These are phyloP conservation scores for Trichoderma sp. DNA, from an alignment of 2,329 filamentous ascomycete genomes.

Conservation along the genomic window DNA sequence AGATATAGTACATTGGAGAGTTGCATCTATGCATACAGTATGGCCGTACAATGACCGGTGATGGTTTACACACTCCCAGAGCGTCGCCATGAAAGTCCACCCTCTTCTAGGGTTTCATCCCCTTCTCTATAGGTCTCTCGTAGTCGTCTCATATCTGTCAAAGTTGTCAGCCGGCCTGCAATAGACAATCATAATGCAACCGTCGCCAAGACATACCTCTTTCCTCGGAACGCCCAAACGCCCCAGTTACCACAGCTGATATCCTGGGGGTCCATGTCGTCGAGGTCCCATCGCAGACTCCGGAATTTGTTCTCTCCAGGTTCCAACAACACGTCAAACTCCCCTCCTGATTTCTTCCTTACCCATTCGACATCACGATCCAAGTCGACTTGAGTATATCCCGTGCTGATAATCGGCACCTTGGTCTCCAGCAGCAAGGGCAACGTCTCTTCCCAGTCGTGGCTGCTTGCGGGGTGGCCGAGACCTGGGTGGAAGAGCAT, in stretches of 20 bases:
- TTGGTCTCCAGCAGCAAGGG: conserved; percentile 92
- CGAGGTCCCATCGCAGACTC: conserved; percentile 93
- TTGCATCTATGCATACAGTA: conserved; percentile 1
- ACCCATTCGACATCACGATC: conserved; percentile 90
- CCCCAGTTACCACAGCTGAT: conserved; percentile 97
- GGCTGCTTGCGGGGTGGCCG: conserved; percentile 86
- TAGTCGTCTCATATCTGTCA: conserved; percentile 60
- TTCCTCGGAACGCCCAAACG: conserved; percentile 93
- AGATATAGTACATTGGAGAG: conserved; percentile 16
- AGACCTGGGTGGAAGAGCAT: conserved; percentile 95
- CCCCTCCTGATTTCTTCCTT: conserved; percentile 75
- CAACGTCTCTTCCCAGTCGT: conserved; percentile 91
- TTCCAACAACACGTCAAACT: conserved; percentile 88
- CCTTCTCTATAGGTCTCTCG: conserved; percentile 41
- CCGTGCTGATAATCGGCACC: conserved; percentile 87
- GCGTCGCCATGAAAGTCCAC: neutral
- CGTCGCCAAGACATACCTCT: conserved; percentile 61
- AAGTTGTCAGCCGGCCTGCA: conserved; percentile 32
- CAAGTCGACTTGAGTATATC: conserved; percentile 95
- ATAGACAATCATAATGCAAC: neutral
- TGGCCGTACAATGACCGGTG: neutral
- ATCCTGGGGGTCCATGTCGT: conserved; percentile 91
- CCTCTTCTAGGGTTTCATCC: neutral
- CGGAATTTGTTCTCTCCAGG: conserved; percentile 93
- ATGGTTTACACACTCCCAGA: neutral